phyloP scores from a whole-genome alignment of 73 alveolate genomes.

The Breviolum minutum region DNA sequence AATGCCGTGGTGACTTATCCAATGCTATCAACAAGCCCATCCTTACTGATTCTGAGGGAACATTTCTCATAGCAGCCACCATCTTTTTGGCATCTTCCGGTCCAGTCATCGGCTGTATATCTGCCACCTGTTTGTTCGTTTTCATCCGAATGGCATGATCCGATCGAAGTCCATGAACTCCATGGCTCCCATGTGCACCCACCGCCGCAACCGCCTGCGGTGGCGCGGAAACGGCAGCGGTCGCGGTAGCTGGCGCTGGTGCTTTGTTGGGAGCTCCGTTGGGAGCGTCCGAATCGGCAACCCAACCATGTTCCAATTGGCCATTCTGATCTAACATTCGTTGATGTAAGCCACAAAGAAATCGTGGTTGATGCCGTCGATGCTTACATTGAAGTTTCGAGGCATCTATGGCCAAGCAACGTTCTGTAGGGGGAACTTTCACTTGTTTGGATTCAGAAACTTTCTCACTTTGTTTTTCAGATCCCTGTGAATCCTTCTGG shows the following conservation, averaged over 20 bases:
- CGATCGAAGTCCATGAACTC: background rate
- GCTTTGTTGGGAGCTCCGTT: background rate
- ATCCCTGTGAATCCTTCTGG: background rate
- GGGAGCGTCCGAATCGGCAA: background rate
- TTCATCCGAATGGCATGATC: background rate
- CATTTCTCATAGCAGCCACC: constrained; percentile 19
- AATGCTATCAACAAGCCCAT: constrained; percentile 21
- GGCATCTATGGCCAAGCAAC: background rate
- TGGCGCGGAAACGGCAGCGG: too few species aligned
- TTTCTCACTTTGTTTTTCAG: background rate
- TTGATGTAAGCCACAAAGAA: background rate
- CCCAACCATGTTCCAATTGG: background rate
- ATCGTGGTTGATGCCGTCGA: background rate
- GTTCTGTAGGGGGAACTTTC: background rate
- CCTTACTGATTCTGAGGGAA: background rate
- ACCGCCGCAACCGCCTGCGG: too few species aligned
- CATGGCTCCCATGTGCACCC: background rate
- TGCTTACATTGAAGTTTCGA: background rate
- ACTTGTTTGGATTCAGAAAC: background rate
- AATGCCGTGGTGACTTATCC: constrained; percentile 34
- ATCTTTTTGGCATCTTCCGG: constrained; percentile 16
- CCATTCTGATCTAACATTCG: background rate
- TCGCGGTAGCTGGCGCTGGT: background rate
- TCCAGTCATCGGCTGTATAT: background rate
- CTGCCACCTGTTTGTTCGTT: background rate